Evolutionary conservation across 306 rosid genomes (phyloP), one percentile per base, ranked within the genome.

Genomic region (Casuarina equisetifolia): DNA sequence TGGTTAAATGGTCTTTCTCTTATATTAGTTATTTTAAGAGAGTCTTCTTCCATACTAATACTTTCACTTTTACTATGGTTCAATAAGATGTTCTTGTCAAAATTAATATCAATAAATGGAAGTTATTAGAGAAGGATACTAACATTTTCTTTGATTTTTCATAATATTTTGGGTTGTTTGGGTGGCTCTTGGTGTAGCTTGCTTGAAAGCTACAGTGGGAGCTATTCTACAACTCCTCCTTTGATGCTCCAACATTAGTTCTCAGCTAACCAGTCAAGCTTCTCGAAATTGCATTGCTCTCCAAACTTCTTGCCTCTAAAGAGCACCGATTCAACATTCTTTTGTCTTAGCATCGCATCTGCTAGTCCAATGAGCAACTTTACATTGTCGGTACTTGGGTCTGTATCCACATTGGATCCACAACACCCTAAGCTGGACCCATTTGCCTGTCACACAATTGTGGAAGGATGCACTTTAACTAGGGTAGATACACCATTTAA

Each of bases 181-280:
- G 73, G 84, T 86, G 50, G 83, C 55, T 86, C 83, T 90, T 36
- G 91, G 82, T 79, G 90, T 81, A 75, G 98, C 94, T 89, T 96
- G 98, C 90, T 96, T 96, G 90, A 92, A 91, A 82, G 96, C 99
- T 88, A 96, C 99, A 90, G 99, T 96, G 93, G 99, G 99, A 84
- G 98, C 99, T 86, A 96, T 96, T 82, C 99, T 89, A 92, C 98
- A 96, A 90, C 97, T 89, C 97, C 99, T 89, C 94, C 98, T 92
- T 96, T 91, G 98, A 86, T 93, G 99, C 83, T 96, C 99, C 78
- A 85, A 87, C 72, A 96, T 96, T 74, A 96, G 90, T 82, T 96
- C 99, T 76, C 99, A 2, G 99, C 99, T 72, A 96, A 90, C 99
- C 99, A 96, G 74, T 96, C 98, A 9, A 96, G 96, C 88, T 87